These are phyloP conservation scores for Suillus luteus DNA, from an alignment of 768 basidiomycete genomes.

Conservation along the genomic window DNA sequence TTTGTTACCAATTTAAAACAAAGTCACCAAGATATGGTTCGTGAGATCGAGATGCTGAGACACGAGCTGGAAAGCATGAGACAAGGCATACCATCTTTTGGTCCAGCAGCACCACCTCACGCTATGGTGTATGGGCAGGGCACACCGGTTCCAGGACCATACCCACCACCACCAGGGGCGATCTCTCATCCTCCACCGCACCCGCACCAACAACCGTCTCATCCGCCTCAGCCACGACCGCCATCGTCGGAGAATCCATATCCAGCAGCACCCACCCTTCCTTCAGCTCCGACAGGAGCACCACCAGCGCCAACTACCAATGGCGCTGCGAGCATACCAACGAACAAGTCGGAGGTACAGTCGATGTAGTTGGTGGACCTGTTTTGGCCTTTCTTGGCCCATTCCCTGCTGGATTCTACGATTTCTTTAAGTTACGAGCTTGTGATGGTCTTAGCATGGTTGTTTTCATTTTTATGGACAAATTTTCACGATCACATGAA, in stretches of 20 bases:
- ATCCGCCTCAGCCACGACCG: conserved; percentile 49
- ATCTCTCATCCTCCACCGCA: conserved; percentile 44
- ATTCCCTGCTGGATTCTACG: conserved; percentile 15
- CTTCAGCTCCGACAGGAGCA: conserved; percentile 21
- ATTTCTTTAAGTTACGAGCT: conserved; percentile 4
- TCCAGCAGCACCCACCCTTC: conserved; percentile 42
- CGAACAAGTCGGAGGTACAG: conserved; percentile 46
- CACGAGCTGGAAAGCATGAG: conserved; percentile 70
- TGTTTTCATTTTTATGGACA: conserved; percentile 28
- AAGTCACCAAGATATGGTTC: conserved; percentile 70
- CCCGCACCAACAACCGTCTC: conserved; percentile 33
- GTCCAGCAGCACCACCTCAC: conserved; percentile 48
- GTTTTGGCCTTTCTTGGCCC: conserved; percentile 3
- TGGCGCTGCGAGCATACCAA: conserved; percentile 39
- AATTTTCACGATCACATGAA: conserved; percentile 24
- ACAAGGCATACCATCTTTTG: conserved; percentile 57
- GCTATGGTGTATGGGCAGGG: conserved; percentile 54
- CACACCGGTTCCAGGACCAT: conserved; percentile 45
- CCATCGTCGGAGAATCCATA: conserved; percentile 63
- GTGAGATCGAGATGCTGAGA: conserved; percentile 77
- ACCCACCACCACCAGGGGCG: conserved; percentile 46
- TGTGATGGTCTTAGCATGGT: conserved; percentile 17
- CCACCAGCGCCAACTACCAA: conserved; percentile 38
- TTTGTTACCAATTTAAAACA: conserved; percentile 81
- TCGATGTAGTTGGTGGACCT: conserved; percentile 31